Evolutionary conservation across 495 filamentous ascomycete genomes (phyloP), one percentile per base, ranked within the genome.

Genomic region (Tuber melanosporum): DNA sequence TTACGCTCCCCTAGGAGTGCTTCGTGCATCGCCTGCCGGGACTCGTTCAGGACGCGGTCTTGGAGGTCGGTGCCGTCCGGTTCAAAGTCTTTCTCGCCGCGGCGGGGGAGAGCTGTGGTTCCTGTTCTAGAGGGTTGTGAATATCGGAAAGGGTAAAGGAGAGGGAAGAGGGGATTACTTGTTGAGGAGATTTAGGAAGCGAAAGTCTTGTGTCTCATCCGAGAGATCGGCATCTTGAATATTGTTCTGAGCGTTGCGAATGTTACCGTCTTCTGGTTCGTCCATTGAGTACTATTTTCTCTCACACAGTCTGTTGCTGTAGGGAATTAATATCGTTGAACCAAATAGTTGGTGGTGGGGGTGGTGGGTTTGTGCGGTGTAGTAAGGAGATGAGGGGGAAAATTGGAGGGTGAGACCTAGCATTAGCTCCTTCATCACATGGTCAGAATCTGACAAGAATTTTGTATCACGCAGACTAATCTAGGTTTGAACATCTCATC

Each of bases 1-100:
- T 79, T 78, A 70, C 81, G 66, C 45, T 83, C 80, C 26, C 82
- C 84, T 12, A 75, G 62, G 57, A 99, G 88, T 9, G 94, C 94
- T 80, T 93, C 90, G 84, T 95, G 90, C 94, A 99, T 97, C 0
- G 94, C 95, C 74, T 87, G 86, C n/a, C 95, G 90, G 43, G 93
- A 95, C 39, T 91, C 89, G 77, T 90, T 89, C 71, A 99, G 91
- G 41, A 91, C 88, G 73, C 88, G 85, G 78, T 90, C 89, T 85
- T 99, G 95, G 74, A 91, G 89, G 70, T 89, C 86, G 20, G 95
- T 98, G 75, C 91, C 93, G 84, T 98, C 93, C 20, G 92, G 89
- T 85, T 98, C 95, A 84, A 98, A 99, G 86, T 99, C 95, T 84
- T 99, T 99, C 83, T 95, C 92, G 71, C 95, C 95, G 75, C 92